Conservation (phyloP, 2,329 filamentous ascomycete genomes). For the Mycosphaerelloides madeirae region DNA sequence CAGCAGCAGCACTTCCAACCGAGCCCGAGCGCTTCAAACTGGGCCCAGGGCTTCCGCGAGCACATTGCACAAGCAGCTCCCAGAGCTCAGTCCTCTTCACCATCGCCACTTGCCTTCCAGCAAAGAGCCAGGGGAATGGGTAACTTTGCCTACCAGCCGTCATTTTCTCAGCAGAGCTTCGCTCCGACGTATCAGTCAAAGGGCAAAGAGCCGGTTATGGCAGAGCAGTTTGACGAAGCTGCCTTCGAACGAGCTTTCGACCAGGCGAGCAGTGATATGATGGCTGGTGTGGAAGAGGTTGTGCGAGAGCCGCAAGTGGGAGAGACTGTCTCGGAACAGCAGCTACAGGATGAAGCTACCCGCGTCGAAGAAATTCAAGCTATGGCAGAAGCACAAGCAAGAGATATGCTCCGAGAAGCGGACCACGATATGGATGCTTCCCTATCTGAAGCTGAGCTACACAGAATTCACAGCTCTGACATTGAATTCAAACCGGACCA, state of each 20-base stretch:
- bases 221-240: conserved; percentile 48
- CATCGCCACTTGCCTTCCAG: conserved; percentile 30
- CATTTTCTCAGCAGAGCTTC: conserved; percentile 23
- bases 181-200: conserved; percentile 20
- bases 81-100: conserved; percentile 23
- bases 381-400: conserved; percentile 15
- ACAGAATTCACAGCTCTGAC: conserved; percentile 11
- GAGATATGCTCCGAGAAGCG: conserved; percentile 18
- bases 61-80: conserved; percentile 37
- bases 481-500: conserved; percentile 14
- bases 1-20: conserved; percentile 43
- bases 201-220: conserved; percentile 32
- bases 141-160: conserved; percentile 24
- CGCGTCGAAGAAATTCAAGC: conserved; percentile 17
- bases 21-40: conserved; percentile 31
- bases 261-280: conserved; percentile 40
- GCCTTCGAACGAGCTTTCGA: conserved; percentile 55
- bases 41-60: conserved; percentile 59
- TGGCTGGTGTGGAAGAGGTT: conserved; percentile 18
- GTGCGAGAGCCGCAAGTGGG: conserved; percentile 10
- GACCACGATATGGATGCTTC: conserved; percentile 13
- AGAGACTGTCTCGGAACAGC: conserved; percentile 12
- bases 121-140: conserved; percentile 28
- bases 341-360: not conserved
- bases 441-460: conserved; percentile 10